Percentiles rank a stretch among this genome's conserved stretches.
These are phyloP conservation scores for Teunomyces gatunensis DNA, from an alignment of 805 yeast species.

Conservation along the genomic window DNA sequence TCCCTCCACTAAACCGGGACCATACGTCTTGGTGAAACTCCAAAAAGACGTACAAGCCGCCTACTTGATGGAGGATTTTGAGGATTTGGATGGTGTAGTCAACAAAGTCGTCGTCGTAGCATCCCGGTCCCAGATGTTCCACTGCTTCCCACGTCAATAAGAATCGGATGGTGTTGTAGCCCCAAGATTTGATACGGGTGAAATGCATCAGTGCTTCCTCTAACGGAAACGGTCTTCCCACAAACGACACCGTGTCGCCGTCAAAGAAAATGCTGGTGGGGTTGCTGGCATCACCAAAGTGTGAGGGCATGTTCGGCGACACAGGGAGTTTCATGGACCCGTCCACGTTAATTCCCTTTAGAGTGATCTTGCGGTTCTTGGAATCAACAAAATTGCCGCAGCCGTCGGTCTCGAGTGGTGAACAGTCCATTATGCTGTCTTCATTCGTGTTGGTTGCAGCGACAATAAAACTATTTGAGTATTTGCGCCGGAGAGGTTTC, in stretches of 20 bases:
- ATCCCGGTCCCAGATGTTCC: constrained; percentile 84
- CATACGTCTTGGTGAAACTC: constrained; percentile 96
- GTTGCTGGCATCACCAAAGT: constrained; percentile 35
- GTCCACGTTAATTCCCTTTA: constrained; percentile 82
- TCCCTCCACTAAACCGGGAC: constrained; percentile 86
- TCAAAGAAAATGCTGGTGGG: constrained; percentile 52
- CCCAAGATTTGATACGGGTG: constrained; percentile 69
- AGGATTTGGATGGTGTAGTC: constrained; percentile 66
- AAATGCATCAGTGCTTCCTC: constrained; percentile 71
- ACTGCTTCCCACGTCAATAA: constrained; percentile 89
- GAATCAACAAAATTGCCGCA: constrained; percentile 60
- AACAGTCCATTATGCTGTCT: constrained; percentile 14
- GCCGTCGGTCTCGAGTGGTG: constrained; percentile 32
- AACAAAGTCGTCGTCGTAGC: constrained; percentile 73
- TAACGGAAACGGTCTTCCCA: constrained; percentile 76
- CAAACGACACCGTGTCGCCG: constrained; percentile 77
- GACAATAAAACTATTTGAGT: constrained; percentile 17
- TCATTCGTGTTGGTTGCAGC: constrained; percentile 6
- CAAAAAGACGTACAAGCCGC: constrained; percentile 74
- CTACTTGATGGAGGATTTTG: constrained; percentile 53
- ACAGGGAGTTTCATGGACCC: constrained; percentile 70
- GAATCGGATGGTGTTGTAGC: constrained; percentile 76
- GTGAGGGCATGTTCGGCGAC: constrained; percentile 47
- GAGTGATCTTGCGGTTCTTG: constrained; percentile 56
- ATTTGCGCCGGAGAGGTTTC: constrained; percentile 24